Conservation (phyloP, 306 rosid species). For the Erythrophleum fordii region DNA sequence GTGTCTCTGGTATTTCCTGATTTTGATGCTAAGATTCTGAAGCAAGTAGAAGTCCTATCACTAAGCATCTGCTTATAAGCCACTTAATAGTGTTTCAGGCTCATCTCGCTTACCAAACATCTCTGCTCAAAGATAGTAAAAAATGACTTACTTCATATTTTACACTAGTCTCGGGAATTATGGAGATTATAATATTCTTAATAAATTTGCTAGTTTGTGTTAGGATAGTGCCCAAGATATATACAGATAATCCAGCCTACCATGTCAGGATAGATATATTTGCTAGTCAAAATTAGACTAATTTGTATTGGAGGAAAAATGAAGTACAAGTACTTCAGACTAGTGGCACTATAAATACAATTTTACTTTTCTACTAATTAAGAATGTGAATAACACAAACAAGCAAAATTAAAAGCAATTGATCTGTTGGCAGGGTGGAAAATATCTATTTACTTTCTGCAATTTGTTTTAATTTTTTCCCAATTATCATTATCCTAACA, state of each 20-base stretch:
- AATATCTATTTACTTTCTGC: constrained; percentile 16
- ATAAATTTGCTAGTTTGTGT: neutral
- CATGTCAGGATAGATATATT: neutral
- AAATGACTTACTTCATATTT: neutral
- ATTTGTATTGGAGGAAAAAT: neutral
- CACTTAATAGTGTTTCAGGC: neutral
- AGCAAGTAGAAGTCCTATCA: neutral
- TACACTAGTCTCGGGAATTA: neutral
- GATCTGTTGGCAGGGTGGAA: neutral
- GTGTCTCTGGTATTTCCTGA: neutral
- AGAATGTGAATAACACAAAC: neutral
- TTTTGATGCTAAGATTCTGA: constrained; percentile 12
- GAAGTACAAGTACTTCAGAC: neutral
- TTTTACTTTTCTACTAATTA: neutral
- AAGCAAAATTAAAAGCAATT: neutral
- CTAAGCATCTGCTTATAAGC: neutral
- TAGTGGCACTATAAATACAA: constrained; percentile 4
- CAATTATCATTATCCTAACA: constrained; percentile 18
- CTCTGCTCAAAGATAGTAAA: neutral
- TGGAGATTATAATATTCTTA: neutral
- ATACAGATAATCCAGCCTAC: neutral
- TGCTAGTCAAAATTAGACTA: neutral
- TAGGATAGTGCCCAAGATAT: neutral
- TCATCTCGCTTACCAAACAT: neutral
- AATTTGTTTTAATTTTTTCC: neutral